phyloP scores from a whole-genome alignment of 192 early-diverging fungal species.

The Backusella liffmaniae region DNA sequence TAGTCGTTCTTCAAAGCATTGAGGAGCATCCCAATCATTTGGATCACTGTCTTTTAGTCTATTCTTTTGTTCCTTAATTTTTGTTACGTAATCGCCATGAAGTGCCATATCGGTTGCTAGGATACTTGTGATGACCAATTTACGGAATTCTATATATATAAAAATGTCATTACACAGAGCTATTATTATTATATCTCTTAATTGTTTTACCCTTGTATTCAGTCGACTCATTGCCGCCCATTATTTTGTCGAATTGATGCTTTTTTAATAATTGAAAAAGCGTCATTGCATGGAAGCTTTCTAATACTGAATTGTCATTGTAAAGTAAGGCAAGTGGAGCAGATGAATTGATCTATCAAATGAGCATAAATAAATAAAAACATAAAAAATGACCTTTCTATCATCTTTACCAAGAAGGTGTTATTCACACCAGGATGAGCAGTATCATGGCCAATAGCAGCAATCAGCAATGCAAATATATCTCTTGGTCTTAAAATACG shows the following conservation, averaged over 20 bases:
- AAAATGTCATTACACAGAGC: neutral
- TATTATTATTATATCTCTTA: neutral
- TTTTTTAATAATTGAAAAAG: conserved; percentile 67
- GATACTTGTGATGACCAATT: conserved; percentile 71
- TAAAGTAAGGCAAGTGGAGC: conserved; percentile 88
- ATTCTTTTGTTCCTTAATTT: conserved; percentile 63
- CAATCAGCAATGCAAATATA: conserved; percentile 70
- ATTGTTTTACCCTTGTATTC: conserved; percentile 29
- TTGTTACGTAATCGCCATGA: conserved; percentile 76
- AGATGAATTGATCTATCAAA: conserved; percentile 57
- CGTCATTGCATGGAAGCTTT: conserved; percentile 89
- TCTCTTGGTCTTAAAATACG: conserved; percentile 55
- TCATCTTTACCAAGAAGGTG: conserved; percentile 69
- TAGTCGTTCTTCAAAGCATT: conserved; percentile 56
- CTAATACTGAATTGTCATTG: conserved; percentile 93
- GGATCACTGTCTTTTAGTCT: conserved; percentile 42
- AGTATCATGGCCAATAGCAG: conserved; percentile 79
- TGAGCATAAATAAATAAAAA: neutral
- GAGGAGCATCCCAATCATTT: conserved; percentile 31
- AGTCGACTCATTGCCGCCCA: conserved; percentile 9
- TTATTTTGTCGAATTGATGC: conserved; percentile 47
- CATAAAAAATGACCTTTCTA: neutral
- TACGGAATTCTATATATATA: conserved; percentile 60
- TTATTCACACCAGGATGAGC: conserved; percentile 96
- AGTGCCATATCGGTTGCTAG: conserved; percentile 82